These are phyloP conservation scores for Russula emetica DNA, from an alignment of 768 basidiomycete genomes.

Conservation along the genomic window DNA sequence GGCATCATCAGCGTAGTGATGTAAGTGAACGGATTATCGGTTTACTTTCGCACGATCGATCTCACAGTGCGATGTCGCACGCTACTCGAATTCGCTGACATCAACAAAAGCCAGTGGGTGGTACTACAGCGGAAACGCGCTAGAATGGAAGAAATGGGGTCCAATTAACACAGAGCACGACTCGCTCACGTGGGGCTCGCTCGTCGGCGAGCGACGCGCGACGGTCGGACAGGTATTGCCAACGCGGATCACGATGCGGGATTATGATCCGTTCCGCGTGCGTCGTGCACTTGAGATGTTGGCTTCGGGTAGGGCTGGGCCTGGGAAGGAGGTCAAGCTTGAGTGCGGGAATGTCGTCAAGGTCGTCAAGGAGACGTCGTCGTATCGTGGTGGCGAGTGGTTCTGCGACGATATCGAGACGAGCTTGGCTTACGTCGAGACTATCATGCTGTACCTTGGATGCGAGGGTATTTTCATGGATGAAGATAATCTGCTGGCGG, in stretches of 20 bases:
- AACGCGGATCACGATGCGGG: constrained; percentile 10
- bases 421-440: constrained; percentile 18
- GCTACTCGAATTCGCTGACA: not conserved
- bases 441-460: not conserved
- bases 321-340: not conserved
- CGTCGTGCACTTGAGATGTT: not conserved
- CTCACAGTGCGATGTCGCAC: constrained; percentile 16
- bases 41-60: constrained; percentile 7
- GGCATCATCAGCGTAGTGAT: constrained; percentile 21
- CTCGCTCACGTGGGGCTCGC: constrained; percentile 17
- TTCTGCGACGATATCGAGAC: constrained; percentile 1
- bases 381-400: constrained; percentile 3
- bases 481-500: constrained; percentile 12
- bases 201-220: constrained; percentile 19
- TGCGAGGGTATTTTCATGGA: constrained; percentile 17
- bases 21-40: constrained; percentile 5
- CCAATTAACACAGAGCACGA: constrained; percentile 6
- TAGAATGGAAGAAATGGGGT: constrained; percentile 14
- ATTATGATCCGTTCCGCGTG: constrained; percentile 15
- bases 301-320: not conserved
- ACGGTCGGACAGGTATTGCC: constrained; percentile 4
- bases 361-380: not conserved
- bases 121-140: too few species aligned
- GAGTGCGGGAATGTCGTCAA: not conserved
- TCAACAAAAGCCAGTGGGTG: too few species aligned